These are phyloP conservation scores for Macrolepiota dolichaula DNA, from an alignment of 768 basidiomycete genomes.

Conservation along the genomic window DNA sequence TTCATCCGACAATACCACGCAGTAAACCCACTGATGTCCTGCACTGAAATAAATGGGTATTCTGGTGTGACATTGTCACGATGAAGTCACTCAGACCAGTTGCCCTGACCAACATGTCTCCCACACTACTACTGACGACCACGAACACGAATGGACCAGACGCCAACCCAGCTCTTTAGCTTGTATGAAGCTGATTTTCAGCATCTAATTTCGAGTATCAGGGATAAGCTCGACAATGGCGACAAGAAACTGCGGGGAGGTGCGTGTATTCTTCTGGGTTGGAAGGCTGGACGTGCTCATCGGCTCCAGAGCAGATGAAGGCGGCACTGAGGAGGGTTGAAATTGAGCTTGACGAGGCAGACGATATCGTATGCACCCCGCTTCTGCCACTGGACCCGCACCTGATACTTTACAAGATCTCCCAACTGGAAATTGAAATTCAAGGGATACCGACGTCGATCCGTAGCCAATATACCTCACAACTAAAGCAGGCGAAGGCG, in stretches of 20 bases:
- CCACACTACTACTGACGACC: background rate
- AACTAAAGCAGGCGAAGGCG: slow-evolving; percentile 66
- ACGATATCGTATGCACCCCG: slow-evolving; percentile 71
- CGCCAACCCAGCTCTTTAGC: slow-evolving; percentile 69
- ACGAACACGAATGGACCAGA: slow-evolving; percentile 58
- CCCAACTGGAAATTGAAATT: slow-evolving; percentile 92
- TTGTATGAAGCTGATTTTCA: slow-evolving; percentile 85
- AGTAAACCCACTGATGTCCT: background rate
- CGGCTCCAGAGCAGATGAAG: slow-evolving; percentile 71
- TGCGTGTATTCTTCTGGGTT: slow-evolving; percentile 26
- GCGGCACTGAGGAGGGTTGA: slow-evolving; percentile 76
- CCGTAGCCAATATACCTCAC: slow-evolving; percentile 60
- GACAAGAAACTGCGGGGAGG: slow-evolving; percentile 67
- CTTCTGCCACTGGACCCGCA: background rate
- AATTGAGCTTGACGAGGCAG: slow-evolving; percentile 90
- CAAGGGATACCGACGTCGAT: slow-evolving; percentile 89
- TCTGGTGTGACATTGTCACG: background rate
- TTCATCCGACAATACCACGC: background rate
- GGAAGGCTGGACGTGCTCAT: background rate
- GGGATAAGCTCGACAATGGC: slow-evolving; percentile 73
- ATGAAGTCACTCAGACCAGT: slow-evolving; percentile 6
- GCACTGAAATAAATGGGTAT: background rate
- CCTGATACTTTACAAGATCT: slow-evolving; percentile 49
- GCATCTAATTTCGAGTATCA: slow-evolving; percentile 62
- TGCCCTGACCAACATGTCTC: background rate